These are phyloP conservation scores for Moricandia arvensis DNA, from an alignment of 345 rosid species.

Conservation along the genomic window DNA sequence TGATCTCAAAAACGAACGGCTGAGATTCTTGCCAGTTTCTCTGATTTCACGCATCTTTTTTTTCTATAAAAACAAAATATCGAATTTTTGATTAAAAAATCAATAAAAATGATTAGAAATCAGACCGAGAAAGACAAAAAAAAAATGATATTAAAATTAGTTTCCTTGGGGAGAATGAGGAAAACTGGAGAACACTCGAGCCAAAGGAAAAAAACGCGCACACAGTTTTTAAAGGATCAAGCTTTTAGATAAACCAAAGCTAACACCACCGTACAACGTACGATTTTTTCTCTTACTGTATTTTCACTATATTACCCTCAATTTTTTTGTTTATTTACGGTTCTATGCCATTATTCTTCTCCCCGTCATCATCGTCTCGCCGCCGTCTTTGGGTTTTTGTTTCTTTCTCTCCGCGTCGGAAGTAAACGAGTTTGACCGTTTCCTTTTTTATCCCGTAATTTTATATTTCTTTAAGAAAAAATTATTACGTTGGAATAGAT, in stretches of 20 bases:
- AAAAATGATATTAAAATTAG: no score
- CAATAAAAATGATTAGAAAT: background rate
- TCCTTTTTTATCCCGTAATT: background rate
- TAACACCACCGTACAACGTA: constrained; percentile 1
- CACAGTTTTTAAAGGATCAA: constrained; percentile 32
- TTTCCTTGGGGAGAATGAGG: no score
- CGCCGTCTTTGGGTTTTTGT: constrained; percentile 13
- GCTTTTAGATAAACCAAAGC: background rate
- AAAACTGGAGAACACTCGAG: no score
- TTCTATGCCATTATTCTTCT: constrained; percentile 11
- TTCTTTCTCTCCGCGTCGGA: constrained; percentile 27
- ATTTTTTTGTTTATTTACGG: background rate
- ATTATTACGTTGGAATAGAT: no score
- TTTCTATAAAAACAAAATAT: background rate
- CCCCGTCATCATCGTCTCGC: background rate
- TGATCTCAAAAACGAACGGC: constrained; percentile 27
- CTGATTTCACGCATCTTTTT: constrained; percentile 4
- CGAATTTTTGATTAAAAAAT: no score
- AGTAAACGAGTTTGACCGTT: constrained; percentile 29
- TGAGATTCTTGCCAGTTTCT: constrained; percentile 22
- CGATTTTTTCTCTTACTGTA: background rate
- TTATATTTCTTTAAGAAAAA: no score
- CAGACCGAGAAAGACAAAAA: no score
- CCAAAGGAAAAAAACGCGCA: background rate
- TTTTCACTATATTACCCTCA: background rate